Evolutionary conservation across 352 stramenopile species (phyloP), one percentile per base, ranked within the genome.

Genomic region (Phytophthora multivora): DNA sequence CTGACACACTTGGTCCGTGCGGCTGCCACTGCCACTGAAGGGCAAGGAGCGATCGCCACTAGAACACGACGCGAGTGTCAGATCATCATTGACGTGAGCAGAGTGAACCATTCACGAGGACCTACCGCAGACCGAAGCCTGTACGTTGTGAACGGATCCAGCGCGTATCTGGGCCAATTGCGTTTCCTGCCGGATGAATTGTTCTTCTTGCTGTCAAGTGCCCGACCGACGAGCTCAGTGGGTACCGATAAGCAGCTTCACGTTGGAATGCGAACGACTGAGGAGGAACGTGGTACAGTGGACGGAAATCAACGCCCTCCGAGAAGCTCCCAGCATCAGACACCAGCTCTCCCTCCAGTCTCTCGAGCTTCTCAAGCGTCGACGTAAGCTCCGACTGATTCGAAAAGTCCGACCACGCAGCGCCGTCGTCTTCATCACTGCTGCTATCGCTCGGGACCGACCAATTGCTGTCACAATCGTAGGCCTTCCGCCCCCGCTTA

Each of bases 1-100:
- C 51, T 89, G 79, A 47, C 81, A 82, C 4, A 78, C 49, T 43
- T 65, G 58, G 16, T 73, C 59, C 0, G 40, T 47, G 31, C 47
- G 51, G 13, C 7, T 64, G 57, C 36, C 43, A n/a, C 30, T 60
- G 49, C 41, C 10, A 55, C 51, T 18, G 49, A 35, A 41, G 46
- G 47, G n/a, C 51, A 42, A 47, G 46, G 46, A 51, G n/a, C 51
- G 46, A 47, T 63, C 42, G 1, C 60, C 35, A 7, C 55, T 59
- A 12, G 5, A 46, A 41, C 21, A 33, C 13, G 26, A 2, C n/a
- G 9, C 10, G 9, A 9, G 10, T 13, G 28, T 33, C 28, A 33
- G 28, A 13, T 13, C 28, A 33, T 33, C 8, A 13, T 12, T 13
- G 28, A 33, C 7, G 28, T 13, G 13, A 12, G 28, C 28, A 12